A percentile compares a stretch with the other conserved stretches of the same genome.
Evolutionary conservation across 352 stramenopile species (phyloP).

Genomic region (Bremia lactucae): DNA sequence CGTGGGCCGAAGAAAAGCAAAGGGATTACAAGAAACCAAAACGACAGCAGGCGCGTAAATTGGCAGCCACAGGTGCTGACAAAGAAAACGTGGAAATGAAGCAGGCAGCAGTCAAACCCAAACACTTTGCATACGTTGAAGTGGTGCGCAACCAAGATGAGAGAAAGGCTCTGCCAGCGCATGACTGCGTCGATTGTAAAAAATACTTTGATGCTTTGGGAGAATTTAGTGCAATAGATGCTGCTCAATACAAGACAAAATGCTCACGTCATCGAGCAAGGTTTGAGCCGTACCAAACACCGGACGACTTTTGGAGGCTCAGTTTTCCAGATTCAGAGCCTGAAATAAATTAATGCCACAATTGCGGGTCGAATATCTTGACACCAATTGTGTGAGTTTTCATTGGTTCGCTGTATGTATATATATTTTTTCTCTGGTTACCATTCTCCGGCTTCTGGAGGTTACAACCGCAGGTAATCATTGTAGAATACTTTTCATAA

Average conservation of each 20-base stretch:
- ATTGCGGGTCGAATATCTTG: no score
- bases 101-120: constrained; percentile 8
- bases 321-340: constrained; percentile 64
- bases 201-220: constrained; percentile 74
- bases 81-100: constrained; percentile 9
- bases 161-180: constrained; percentile 39
- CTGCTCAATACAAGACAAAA: constrained; percentile 33
- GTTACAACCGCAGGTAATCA: no score
- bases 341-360: no score
- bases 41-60: constrained; percentile 5
- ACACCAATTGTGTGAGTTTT: no score
- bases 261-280: constrained; percentile 71
- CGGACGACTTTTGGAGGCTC: constrained; percentile 76
- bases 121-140: constrained; percentile 46
- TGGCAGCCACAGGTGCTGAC: constrained; percentile 3
- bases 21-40: constrained; percentile 17
- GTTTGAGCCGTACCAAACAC: constrained; percentile 68
- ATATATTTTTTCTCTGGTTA: no score
- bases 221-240: constrained; percentile 24
- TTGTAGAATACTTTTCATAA: no score
- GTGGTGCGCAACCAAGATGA: constrained; percentile 66
- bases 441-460: no score
- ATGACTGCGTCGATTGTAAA: constrained; percentile 65
- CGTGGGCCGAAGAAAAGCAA: constrained; percentile 38
- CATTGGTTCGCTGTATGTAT: no score